A percentile compares a stretch with the other conserved stretches of the same genome.
Evolutionary conservation across 2,329 filamentous ascomycete genomes (phyloP).

Genomic region (Colletotrichum truncatum): DNA sequence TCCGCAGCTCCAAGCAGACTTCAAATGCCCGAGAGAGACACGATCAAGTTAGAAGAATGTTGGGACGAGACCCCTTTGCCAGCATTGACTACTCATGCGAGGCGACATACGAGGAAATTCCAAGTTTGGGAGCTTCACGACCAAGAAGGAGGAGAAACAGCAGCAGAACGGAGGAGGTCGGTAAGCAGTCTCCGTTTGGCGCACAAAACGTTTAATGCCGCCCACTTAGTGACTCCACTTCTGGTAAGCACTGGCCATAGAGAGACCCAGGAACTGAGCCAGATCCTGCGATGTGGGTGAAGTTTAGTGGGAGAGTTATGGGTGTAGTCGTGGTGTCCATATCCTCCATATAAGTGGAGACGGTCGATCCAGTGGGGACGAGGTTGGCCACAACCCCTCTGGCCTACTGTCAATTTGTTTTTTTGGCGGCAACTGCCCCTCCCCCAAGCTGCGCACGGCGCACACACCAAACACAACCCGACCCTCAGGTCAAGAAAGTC

Average conservation of each 20-base stretch:
- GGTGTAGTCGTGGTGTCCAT: slow-evolving; percentile 1
- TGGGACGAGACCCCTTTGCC: slow-evolving; percentile 5
- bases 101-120: not conserved
- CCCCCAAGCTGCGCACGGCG: slow-evolving; percentile 20
- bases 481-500: slow-evolving; percentile 13
- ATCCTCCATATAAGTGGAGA: slow-evolving; percentile 20
- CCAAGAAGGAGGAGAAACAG: not conserved
- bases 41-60: not conserved
- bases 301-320: slow-evolving; percentile 6
- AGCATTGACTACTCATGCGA: slow-evolving; percentile 19
- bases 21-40: not conserved
- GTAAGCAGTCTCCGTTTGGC: slow-evolving; percentile 6
- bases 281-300: slow-evolving; percentile 15
- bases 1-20: not conserved
- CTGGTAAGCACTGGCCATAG: slow-evolving; percentile 4
- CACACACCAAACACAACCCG: not conserved
- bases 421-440: slow-evolving; percentile 17
- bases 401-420: slow-evolving; percentile 20
- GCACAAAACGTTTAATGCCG: slow-evolving; percentile 9
- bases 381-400: slow-evolving; percentile 19
- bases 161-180: slow-evolving; percentile 2
- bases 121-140: not conserved
- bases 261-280: not conserved
- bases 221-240: not conserved
- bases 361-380: slow-evolving; percentile 27